A percentile compares a stretch with the other conserved stretches of the same genome.
phyloP scores from a whole-genome alignment of 495 filamentous ascomycete species.

The Aspergillus sparsus region DNA sequence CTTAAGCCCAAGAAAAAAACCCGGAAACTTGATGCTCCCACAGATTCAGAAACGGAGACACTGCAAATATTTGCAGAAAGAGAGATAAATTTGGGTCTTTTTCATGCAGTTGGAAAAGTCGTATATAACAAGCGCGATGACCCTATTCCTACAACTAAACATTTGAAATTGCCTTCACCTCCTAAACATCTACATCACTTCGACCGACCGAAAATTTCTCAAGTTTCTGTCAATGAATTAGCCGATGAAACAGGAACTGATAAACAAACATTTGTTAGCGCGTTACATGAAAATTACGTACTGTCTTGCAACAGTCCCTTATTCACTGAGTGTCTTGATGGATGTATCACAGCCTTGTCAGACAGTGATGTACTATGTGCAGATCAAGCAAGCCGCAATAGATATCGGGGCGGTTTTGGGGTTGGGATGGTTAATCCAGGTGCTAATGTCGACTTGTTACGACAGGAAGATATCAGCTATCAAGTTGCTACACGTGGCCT shows the following conservation, averaged over 20 bases:
- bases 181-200: conserved; percentile 65
- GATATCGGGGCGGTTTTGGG: conserved; percentile 32
- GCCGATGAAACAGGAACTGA: conserved; percentile 91
- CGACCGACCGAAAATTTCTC: conserved; percentile 63
- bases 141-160: conserved; percentile 22
- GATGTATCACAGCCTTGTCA: conserved; percentile 80
- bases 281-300: conserved; percentile 92
- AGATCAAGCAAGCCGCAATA: conserved; percentile 29
- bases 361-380: conserved; percentile 80
- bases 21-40: conserved; percentile 55
- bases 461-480: conserved; percentile 91
- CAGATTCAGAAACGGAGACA: conserved; percentile 69
- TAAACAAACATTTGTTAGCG: conserved; percentile 82
- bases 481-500: conserved; percentile 84
- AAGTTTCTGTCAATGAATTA: conserved; percentile 71
- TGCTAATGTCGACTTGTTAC: conserved; percentile 66
- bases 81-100: conserved; percentile 85
- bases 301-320: conserved; percentile 71
- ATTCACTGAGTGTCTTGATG: conserved; percentile 65
- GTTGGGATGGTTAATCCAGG: conserved; percentile 45
- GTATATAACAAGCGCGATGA: conserved; percentile 86
- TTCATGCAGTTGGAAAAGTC: conserved; percentile 94
- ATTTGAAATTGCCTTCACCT: conserved; percentile 45
- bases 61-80: conserved; percentile 76
- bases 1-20: conserved; percentile 58